Percentiles rank a stretch among this genome's conserved stretches.
phyloP scores from a whole-genome alignment of 108 stramenopile species.

The Bacterosira constricta region DNA sequence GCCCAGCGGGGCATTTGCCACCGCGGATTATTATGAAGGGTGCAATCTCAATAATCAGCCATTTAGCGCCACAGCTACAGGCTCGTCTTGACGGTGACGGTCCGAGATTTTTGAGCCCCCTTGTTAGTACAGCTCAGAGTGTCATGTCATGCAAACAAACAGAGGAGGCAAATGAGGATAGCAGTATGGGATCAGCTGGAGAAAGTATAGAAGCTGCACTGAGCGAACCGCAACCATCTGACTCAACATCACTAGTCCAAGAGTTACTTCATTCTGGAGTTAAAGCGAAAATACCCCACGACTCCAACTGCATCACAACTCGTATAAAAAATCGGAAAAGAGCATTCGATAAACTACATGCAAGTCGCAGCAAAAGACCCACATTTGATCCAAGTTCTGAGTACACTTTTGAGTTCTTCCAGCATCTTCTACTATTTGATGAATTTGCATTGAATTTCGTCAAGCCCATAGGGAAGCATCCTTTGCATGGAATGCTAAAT shows the following conservation, averaged over 20 bases:
- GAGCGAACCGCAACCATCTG: slow-evolving; percentile 17
- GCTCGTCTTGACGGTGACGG: slow-evolving; percentile 55
- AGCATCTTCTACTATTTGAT: slow-evolving; percentile 76
- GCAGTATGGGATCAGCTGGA: slow-evolving; percentile 2
- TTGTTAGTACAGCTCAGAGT: slow-evolving; percentile 72
- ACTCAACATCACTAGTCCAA: slow-evolving; percentile 28
- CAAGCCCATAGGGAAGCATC: slow-evolving; percentile 59
- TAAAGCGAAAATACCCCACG: slow-evolving; percentile 28
- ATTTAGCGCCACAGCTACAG: slow-evolving; percentile 78
- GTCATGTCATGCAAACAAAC: slow-evolving; percentile 9
- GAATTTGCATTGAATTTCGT: slow-evolving; percentile 74
- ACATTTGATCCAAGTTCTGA: slow-evolving; percentile 57
- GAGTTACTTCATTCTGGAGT: slow-evolving; percentile 29
- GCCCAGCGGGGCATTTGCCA: slow-evolving; percentile 65
- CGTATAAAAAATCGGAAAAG: slow-evolving; percentile 68
- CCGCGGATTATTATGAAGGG: slow-evolving; percentile 72
- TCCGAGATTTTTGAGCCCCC: slow-evolving; percentile 66
- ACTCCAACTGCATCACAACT: slow-evolving; percentile 27
- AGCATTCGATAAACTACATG: slow-evolving; percentile 62
- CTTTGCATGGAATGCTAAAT: slow-evolving; percentile 56
- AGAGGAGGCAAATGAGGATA: not conserved
- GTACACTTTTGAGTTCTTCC: slow-evolving; percentile 86
- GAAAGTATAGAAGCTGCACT: slow-evolving; percentile 12
- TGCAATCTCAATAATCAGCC: slow-evolving; percentile 62
- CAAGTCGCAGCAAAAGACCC: slow-evolving; percentile 17